Percentiles rank a stretch among this genome's conserved stretches.
Conservation (phyloP, 148 eudicot genomes). For the Linanthus parryae region DNA sequence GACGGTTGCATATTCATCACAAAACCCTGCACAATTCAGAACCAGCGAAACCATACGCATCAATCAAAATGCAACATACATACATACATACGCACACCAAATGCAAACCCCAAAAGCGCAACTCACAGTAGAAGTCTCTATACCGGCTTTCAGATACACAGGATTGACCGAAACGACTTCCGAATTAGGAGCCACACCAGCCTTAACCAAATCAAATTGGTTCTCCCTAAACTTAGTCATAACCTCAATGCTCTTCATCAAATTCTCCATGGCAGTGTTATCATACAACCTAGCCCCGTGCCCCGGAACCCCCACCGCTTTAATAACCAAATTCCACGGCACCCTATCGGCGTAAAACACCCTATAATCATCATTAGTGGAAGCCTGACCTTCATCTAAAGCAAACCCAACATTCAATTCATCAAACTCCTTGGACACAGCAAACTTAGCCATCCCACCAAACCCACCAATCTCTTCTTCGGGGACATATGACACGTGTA, state of each 20-base stretch:
- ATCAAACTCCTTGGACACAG: conserved; percentile 40
- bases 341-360: conserved; percentile 75
- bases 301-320: conserved; percentile 59
- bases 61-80: neutral
- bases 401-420: conserved; percentile 62
- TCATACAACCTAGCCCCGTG: conserved; percentile 84
- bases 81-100: neutral
- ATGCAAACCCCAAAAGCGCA: neutral
- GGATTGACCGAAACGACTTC: conserved; percentile 86
- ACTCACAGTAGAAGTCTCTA: conserved; percentile 44
- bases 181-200: conserved; percentile 50
- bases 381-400: conserved; percentile 89
- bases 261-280: conserved; percentile 68
- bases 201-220: conserved; percentile 71
- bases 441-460: conserved; percentile 60
- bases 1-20: conserved; percentile 99
- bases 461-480: conserved; percentile 86
- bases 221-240: conserved; percentile 58
- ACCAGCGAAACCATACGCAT: neutral
- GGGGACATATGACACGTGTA: conserved; percentile 63
- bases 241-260: conserved; percentile 74
- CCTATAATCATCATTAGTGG: conserved; percentile 55
- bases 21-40: conserved; percentile 52
- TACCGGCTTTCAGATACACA: conserved; percentile 77
- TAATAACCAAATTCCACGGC: conserved; percentile 75